Percentiles rank a stretch among this genome's conserved stretches.
These are phyloP conservation scores for Hordeum vulgare DNA, from an alignment of 176 grass and related monocot genomes.

Conservation along the genomic window MorexV3_pseudomolecules_assembly NC_058521.1:101863584-101864083, in stretches of 20 bases:
- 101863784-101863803: background rate
- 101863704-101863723: background rate
- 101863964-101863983: slow-evolving; percentile 20
- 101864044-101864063: slow-evolving; percentile 95
- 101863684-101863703: no score
- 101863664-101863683: background rate
- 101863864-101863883: background rate
- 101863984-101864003: slow-evolving; percentile 87
- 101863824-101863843: background rate
- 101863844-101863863: background rate
- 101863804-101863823: background rate
- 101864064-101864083: slow-evolving; percentile 93
- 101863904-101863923: background rate
- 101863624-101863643: slow-evolving; percentile 48
- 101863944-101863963: slow-evolving; percentile 12
- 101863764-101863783: background rate
- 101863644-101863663: background rate
- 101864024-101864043: slow-evolving; percentile 96
- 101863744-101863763: background rate
- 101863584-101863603: slow-evolving; percentile 44
- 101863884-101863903: background rate
- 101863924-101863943: background rate
- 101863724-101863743: background rate
- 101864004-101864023: slow-evolving; percentile 89
- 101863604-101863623: slow-evolving; percentile 96